phyloP scores from a whole-genome alignment of 768 basidiomycete genomes.

The Leccinum aurantiacum region DNA sequence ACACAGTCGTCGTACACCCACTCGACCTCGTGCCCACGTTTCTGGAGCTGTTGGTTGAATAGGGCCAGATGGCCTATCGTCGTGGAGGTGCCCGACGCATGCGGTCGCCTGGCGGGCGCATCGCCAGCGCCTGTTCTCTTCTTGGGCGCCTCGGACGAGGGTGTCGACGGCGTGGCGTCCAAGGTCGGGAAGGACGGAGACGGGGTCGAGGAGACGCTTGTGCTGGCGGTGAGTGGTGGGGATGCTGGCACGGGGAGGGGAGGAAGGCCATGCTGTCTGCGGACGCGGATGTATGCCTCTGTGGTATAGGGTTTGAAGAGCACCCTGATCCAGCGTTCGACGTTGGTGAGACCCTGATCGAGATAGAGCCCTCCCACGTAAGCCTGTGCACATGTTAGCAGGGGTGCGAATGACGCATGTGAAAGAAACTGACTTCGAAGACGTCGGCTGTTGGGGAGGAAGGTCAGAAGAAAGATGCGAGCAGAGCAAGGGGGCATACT shows the following conservation, averaged over 20 bases:
- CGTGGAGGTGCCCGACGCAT: conserved; percentile 26
- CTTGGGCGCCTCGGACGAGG: conserved; percentile 2
- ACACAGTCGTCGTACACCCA: conserved; percentile 67
- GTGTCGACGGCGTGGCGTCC: background rate
- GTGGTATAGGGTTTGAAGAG: conserved; percentile 64
- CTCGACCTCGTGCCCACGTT: conserved; percentile 55
- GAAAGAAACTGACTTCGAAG: conserved; percentile 58
- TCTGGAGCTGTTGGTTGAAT: conserved; percentile 78
- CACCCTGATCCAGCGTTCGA: conserved; percentile 56
- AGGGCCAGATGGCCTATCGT: conserved; percentile 68
- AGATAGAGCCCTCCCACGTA: conserved; percentile 73
- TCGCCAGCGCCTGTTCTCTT: conserved; percentile 8
- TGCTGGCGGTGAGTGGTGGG: conserved; percentile 19
- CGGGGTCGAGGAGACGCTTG: conserved; percentile 19
- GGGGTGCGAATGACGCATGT: background rate
- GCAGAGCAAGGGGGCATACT: conserved; percentile 11
- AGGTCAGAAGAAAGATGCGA: conserved; percentile 6
- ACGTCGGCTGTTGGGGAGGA: conserved; percentile 57
- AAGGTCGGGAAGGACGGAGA: background rate
- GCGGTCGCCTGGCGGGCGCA: conserved; percentile 16
- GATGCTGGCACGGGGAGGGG: conserved; percentile 36
- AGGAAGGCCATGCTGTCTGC: conserved; percentile 65
- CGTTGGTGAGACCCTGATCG: conserved; percentile 62
- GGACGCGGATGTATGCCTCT: conserved; percentile 62
- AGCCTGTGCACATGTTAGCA: conserved; percentile 43